A percentile compares a stretch with the other conserved stretches of the same genome.
phyloP scores from a whole-genome alignment of 371 early-diverging fungal species.

The Syncephalastrum contaminatum region DNA sequence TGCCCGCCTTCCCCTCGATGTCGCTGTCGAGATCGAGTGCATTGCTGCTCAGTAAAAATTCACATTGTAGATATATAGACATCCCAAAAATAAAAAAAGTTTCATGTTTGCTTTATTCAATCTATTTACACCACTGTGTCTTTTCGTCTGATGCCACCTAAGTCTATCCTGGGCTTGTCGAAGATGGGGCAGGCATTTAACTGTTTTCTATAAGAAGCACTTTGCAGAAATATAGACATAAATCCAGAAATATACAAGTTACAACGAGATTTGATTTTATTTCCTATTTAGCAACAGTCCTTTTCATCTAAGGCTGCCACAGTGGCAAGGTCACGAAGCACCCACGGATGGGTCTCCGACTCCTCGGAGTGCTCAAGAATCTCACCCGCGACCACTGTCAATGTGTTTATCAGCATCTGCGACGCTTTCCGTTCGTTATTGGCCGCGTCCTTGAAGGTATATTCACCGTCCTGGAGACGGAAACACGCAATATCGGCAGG shows the following conservation, averaged over 20 bases:
- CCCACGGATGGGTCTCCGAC: slow-evolving; percentile 14
- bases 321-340: slow-evolving; percentile 11
- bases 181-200: no score
- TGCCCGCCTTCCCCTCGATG: slow-evolving; percentile 76
- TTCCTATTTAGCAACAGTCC: neutral
- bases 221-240: no score
- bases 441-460: slow-evolving; percentile 14
- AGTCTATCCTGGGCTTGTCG: no score
- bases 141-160: no score
- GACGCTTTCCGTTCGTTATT: slow-evolving; percentile 5
- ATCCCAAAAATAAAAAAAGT: no score
- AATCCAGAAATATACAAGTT: no score
- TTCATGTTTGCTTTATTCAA: no score
- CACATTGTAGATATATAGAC: no score
- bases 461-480: slow-evolving; percentile 16
- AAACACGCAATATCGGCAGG: slow-evolving; percentile 28
- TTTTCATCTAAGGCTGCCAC: slow-evolving; percentile 12
- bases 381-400: slow-evolving; percentile 10
- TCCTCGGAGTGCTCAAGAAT: slow-evolving; percentile 7
- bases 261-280: no score
- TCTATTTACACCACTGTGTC: no score
- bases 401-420: slow-evolving; percentile 12
- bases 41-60: slow-evolving; percentile 44
- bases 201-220: no score
- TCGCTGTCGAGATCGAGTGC: slow-evolving; percentile 80